Evolutionary conservation across 495 filamentous ascomycete genomes (phyloP).

Genomic region (Xylaria sp.): DNA sequence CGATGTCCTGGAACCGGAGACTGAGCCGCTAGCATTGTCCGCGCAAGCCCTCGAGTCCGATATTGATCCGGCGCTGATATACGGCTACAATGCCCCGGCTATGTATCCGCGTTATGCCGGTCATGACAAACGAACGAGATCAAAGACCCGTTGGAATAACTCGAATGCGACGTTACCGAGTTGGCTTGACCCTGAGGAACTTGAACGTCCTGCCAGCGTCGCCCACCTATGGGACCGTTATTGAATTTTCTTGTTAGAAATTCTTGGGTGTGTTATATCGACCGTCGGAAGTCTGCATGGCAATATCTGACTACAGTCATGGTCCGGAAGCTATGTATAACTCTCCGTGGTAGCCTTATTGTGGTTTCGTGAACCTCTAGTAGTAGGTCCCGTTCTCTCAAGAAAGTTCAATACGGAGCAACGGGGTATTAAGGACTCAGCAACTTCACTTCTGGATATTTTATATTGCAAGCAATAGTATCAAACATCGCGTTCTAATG

Average conservation of each 20-base stretch:
- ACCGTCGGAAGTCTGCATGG: not conserved
- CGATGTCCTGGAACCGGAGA: not conserved
- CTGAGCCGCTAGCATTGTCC: not conserved
- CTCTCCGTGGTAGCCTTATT: not conserved
- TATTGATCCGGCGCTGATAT: not conserved
- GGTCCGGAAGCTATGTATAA: not conserved
- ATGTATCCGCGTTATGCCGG: not conserved
- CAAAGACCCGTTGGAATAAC: not conserved
- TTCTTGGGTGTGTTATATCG: not conserved
- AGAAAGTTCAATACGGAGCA: not conserved
- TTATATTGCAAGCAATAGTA: not conserved
- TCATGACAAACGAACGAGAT: not conserved
- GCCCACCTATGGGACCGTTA: slow-evolving; percentile 5
- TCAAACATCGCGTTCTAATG: not conserved
- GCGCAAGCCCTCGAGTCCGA: not conserved
- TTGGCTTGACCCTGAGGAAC: slow-evolving; percentile 12
- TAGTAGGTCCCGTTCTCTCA: not conserved
- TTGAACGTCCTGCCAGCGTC: slow-evolving; percentile 17
- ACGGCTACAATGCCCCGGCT: not conserved
- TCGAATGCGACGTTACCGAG: not conserved
- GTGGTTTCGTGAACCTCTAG: not conserved
- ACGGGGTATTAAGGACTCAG: not conserved
- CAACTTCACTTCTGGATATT: not conserved
- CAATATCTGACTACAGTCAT: slow-evolving; percentile 1
- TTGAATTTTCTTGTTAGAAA: not conserved